Evolutionary conservation across 1,284 basidiomycete species (phyloP), one percentile per base, ranked within the genome.

Genomic region (Austroboletus niveus): DNA sequence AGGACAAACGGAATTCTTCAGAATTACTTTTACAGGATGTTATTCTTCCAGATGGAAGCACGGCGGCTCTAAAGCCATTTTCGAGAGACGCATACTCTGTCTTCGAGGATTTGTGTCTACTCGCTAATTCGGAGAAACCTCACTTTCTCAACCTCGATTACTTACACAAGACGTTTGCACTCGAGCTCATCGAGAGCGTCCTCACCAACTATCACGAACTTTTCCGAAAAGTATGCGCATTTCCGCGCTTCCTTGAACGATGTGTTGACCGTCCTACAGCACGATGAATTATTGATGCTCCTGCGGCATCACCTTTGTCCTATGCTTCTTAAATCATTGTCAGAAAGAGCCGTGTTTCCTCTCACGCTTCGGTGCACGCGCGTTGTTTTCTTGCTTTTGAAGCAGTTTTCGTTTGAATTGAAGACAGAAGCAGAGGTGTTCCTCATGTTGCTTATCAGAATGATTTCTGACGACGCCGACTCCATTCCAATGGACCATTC

Each of bases 121-220:
- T 97, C 2, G 89, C 90, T 11, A 92, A 92, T 61, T 79, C 82
- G 5, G 92, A 97, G 66, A 85, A 78, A 49, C 91, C 94, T 0
- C 77, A 81, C 48, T 93, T 98, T 67, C 75, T 98, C 53, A 86
- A 87, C 60, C 80, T 98, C 32, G 83, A 88, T n/a, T 83, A 80
- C 41, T 75, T 99, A 24, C 91, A 92, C 59, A 89, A 94, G 68
- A 98, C 96, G 0, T 98, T 98, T 62, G 92, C 94, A 0, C 75
- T 99, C 27, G 96, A 99, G 71, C 75, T 99, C 48, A 92, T 99
- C 51, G 97, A 99, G 73, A 98, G 94, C 63, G 92, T 98, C 5
- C 74, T 99, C 48, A 96, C 94, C 12, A 98, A 97, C 59, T 98
- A 98, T 65, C 88, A 94, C 58, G 81, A 81, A 12, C 79, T 95